Evolutionary conservation across 805 yeast genomes (phyloP).

Genomic region (Metschnikowia cerradonensis): DNA sequence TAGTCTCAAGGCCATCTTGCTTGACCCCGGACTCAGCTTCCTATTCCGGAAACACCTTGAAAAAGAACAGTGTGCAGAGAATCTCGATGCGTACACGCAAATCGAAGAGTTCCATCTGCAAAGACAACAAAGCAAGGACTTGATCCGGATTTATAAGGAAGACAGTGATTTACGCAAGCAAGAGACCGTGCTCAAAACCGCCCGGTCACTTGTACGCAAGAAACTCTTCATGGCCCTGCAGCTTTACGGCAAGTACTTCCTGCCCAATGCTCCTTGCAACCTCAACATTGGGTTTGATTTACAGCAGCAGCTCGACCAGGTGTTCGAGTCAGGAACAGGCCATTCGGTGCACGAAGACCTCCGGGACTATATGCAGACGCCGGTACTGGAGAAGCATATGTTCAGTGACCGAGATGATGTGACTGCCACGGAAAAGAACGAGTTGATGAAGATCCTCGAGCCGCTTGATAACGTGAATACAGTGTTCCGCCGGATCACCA

Average conservation of each 20-base stretch:
- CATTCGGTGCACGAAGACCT: slow-evolving; percentile 5
- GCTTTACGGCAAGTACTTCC: slow-evolving; percentile 62
- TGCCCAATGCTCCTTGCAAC: slow-evolving; percentile 63
- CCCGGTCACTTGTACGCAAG: slow-evolving; percentile 42
- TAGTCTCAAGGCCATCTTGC: slow-evolving; percentile 38
- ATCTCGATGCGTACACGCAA: slow-evolving; percentile 65
- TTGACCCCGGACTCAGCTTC: slow-evolving; percentile 73
- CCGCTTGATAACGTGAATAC: slow-evolving; percentile 15
- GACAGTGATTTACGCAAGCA: slow-evolving; percentile 16
- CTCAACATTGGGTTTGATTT: slow-evolving; percentile 61
- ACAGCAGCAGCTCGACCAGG: slow-evolving; percentile 39
- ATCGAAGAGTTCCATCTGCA: slow-evolving; percentile 50
- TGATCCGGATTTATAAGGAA: slow-evolving; percentile 17
- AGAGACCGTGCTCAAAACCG: slow-evolving; percentile 9
- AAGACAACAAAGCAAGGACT: slow-evolving; percentile 39
- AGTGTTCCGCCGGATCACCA: slow-evolving; percentile 46
- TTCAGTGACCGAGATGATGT: neutral
- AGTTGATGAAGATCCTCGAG: slow-evolving; percentile 7
- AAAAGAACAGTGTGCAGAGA: slow-evolving; percentile 67
- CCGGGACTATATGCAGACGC: slow-evolving; percentile 13
- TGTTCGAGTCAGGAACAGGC: slow-evolving; percentile 8
- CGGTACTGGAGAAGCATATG: slow-evolving; percentile 5
- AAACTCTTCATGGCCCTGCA: slow-evolving; percentile 60
- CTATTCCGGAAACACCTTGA: slow-evolving; percentile 64
- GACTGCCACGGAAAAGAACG: neutral